A percentile compares a stretch with the other conserved stretches of the same genome.
Evolutionary conservation across 148 eudicot genomes (phyloP).

Genomic region (Fagopyrum tataricum): DNA sequence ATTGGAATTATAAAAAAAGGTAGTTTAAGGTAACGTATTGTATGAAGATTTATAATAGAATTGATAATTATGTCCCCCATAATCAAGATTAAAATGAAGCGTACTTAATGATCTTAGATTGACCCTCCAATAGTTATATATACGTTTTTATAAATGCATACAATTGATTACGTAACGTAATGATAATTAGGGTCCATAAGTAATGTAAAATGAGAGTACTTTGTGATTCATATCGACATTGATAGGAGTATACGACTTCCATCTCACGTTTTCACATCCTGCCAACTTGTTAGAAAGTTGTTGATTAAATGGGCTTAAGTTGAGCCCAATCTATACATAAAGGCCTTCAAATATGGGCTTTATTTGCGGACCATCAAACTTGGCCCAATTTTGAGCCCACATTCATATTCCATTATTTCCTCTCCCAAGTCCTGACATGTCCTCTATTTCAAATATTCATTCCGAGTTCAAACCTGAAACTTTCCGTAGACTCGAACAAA

Average conservation of each 20-base stretch:
- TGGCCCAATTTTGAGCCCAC: too few species aligned
- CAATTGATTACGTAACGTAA: background rate
- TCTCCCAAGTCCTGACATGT: too few species aligned
- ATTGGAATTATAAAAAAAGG: too few species aligned
- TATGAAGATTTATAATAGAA: background rate
- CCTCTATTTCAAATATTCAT: too few species aligned
- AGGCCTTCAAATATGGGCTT: background rate
- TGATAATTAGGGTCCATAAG: background rate
- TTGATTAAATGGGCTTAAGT: background rate
- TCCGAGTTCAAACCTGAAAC: too few species aligned
- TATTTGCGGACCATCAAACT: background rate
- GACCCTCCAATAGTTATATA: background rate
- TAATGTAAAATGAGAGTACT: background rate
- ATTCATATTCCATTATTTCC: too few species aligned
- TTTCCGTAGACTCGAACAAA: too few species aligned
- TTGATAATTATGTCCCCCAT: background rate
- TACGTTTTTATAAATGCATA: background rate
- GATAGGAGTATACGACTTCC: background rate
- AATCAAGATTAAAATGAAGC: background rate
- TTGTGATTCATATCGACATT: background rate
- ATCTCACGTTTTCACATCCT: background rate
- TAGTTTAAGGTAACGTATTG: background rate
- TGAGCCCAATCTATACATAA: background rate
- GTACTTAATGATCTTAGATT: background rate
- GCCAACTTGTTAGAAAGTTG: background rate